phyloP scores from a whole-genome alignment of 1,139 yeast genomes.

The Hemisphaericaspora lyxosophila region DNA sequence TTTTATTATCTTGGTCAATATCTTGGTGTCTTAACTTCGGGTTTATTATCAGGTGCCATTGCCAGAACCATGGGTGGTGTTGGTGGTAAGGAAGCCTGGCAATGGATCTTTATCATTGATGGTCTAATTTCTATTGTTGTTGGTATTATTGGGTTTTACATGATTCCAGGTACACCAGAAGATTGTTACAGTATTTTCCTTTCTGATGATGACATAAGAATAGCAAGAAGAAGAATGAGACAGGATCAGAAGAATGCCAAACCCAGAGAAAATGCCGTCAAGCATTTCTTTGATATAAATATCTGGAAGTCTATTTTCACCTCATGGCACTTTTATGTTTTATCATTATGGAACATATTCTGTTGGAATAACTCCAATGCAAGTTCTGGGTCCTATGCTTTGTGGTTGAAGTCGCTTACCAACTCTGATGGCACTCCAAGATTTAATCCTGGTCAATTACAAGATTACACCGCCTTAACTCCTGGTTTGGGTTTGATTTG shows the following conservation, averaged over 20 bases:
- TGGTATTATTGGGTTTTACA: slow-evolving; percentile 59
- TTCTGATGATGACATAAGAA: slow-evolving; percentile 61
- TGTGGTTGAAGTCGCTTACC: slow-evolving; percentile 42
- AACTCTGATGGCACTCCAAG: slow-evolving; percentile 25
- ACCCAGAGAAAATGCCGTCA: slow-evolving; percentile 28
- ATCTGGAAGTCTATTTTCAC: slow-evolving; percentile 51
- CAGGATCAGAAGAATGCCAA: slow-evolving; percentile 38
- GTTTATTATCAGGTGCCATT: slow-evolving; percentile 63
- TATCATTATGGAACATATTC: slow-evolving; percentile 54
- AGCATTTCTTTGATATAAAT: slow-evolving; percentile 30
- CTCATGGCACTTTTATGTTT: slow-evolving; percentile 57
- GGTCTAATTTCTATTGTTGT: slow-evolving; percentile 60
- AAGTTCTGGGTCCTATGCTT: slow-evolving; percentile 50
- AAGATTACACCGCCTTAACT: slow-evolving; percentile 43
- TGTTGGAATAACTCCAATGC: slow-evolving; percentile 62
- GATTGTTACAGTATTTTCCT: slow-evolving; percentile 56
- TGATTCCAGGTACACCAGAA: slow-evolving; percentile 70
- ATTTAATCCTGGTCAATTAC: slow-evolving; percentile 33
- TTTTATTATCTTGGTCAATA: slow-evolving; percentile 61
- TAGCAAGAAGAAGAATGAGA: slow-evolving; percentile 58
- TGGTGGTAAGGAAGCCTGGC: slow-evolving; percentile 61
- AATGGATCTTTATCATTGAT: slow-evolving; percentile 73
- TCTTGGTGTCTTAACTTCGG: slow-evolving; percentile 62
- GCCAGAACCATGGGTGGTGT: slow-evolving; percentile 46
- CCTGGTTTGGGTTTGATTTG: slow-evolving; percentile 46